Evolutionary conservation across 2,329 filamentous ascomycete species (phyloP).

Genomic region (Truncatella angustata): DNA sequence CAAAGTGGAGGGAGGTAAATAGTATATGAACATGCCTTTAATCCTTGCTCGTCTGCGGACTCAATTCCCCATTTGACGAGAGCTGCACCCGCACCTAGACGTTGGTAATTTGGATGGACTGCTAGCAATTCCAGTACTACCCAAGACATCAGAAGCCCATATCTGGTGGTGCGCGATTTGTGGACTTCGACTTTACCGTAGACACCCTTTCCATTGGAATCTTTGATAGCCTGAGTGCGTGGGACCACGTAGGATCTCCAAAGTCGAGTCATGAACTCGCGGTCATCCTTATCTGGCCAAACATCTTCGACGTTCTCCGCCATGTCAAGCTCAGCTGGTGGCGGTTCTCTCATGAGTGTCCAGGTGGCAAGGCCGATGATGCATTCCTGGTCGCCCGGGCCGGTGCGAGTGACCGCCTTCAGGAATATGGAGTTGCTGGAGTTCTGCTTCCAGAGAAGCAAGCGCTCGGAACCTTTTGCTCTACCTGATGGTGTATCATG

Average conservation of each 20-base stretch:
- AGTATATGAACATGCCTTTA: conserved; percentile 13
- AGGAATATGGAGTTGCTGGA: conserved; percentile 14
- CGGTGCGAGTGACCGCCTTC: conserved; percentile 16
- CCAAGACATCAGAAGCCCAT: background rate
- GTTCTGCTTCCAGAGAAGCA: conserved; percentile 16
- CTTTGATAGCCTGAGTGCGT: conserved; percentile 14
- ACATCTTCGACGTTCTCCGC: conserved; percentile 17
- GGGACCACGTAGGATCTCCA: conserved; percentile 22
- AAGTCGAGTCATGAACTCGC: conserved; percentile 19
- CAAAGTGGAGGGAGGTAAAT: background rate
- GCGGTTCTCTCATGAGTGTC: conserved; percentile 21
- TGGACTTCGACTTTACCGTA: conserved; percentile 22
- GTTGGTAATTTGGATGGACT: conserved; percentile 19
- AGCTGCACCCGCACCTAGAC: conserved; percentile 18
- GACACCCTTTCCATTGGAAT: conserved; percentile 16
- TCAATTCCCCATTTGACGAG: conserved; percentile 22
- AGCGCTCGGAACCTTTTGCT: conserved; percentile 16
- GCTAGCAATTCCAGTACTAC: conserved; percentile 23
- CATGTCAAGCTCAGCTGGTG: conserved; percentile 17
- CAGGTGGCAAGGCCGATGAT: conserved; percentile 21
- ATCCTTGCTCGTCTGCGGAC: conserved; percentile 15
- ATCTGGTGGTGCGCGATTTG: background rate
- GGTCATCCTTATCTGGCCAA: conserved; percentile 20
- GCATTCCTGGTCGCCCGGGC: background rate
- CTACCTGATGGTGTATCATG: conserved; percentile 19